These are phyloP conservation scores for Colletotrichum abscissum DNA, from an alignment of 2,329 filamentous ascomycete genomes.

Conservation along the genomic window DNA sequence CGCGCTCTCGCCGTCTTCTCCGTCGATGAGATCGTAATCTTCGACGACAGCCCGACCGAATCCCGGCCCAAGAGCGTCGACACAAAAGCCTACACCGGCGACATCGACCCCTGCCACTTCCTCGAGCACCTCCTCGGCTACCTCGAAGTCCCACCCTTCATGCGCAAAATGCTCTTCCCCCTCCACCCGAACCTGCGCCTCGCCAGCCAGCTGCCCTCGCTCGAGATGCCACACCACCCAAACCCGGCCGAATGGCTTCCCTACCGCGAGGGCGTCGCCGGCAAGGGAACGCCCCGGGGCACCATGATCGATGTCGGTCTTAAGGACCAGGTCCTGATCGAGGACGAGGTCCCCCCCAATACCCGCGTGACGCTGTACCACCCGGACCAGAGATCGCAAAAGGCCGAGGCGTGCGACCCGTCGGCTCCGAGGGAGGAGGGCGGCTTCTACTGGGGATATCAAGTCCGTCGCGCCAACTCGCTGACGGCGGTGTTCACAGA, in stretches of 20 bases:
- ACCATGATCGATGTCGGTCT: slow-evolving; percentile 70
- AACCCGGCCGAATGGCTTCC: slow-evolving; percentile 80
- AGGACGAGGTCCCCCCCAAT: slow-evolving; percentile 72
- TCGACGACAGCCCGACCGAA: slow-evolving; percentile 72
- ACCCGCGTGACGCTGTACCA: slow-evolving; percentile 81
- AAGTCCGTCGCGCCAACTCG: slow-evolving; percentile 72
- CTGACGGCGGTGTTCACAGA: slow-evolving; percentile 83
- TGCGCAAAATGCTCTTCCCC: slow-evolving; percentile 80
- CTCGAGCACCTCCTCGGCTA: slow-evolving; percentile 83
- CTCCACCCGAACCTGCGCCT: slow-evolving; percentile 81
- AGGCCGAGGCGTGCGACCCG: slow-evolving; percentile 74
- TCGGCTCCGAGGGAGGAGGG: slow-evolving; percentile 76
- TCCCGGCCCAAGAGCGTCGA: slow-evolving; percentile 60
- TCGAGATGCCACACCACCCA: slow-evolving; percentile 89
- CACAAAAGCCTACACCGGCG: slow-evolving; percentile 71
- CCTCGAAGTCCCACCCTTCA: slow-evolving; percentile 85
- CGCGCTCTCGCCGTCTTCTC: slow-evolving; percentile 85
- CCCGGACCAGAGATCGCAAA: slow-evolving; percentile 56
- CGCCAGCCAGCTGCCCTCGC: slow-evolving; percentile 78
- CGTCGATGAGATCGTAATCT: slow-evolving; percentile 86
- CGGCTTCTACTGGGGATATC: slow-evolving; percentile 91
- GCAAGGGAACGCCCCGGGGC: slow-evolving; percentile 57
- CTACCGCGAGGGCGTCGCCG: slow-evolving; percentile 82
- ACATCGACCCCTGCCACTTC: slow-evolving; percentile 82
- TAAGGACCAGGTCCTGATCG: slow-evolving; percentile 65